A percentile compares a stretch with the other conserved stretches of the same genome.
These are phyloP conservation scores for Diaporthe citrichinensis DNA, from an alignment of 2,329 filamentous ascomycete species.

Conservation along the genomic window DNA sequence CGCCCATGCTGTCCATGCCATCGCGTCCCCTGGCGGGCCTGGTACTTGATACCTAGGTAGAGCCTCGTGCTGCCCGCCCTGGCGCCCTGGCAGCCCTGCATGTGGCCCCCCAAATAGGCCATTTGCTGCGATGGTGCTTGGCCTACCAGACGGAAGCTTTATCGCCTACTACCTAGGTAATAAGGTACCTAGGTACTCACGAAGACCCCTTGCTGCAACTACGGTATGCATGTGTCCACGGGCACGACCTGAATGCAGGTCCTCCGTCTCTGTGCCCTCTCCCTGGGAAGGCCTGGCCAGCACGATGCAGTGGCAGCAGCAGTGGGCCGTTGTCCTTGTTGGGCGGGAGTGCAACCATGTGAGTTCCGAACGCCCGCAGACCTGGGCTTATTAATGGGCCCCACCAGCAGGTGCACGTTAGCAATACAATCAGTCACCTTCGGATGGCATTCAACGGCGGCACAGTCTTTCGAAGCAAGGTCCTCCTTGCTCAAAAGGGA, in stretches of 20 bases:
- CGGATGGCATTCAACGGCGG: neutral
- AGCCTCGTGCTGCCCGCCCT: neutral
- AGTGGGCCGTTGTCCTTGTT: neutral
- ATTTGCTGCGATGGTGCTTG: neutral
- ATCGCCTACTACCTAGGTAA: no score
- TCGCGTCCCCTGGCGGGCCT: neutral
- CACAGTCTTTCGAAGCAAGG: neutral
- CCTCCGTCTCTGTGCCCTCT: neutral
- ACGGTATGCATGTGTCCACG: neutral
- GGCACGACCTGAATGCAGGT: neutral
- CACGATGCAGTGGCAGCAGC: slow-evolving; percentile 18
- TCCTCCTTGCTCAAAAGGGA: neutral
- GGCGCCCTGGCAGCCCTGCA: neutral
- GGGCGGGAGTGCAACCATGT: slow-evolving; percentile 6
- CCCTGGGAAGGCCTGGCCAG: neutral
- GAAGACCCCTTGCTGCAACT: neutral
- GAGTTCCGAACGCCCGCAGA: slow-evolving; percentile 15
- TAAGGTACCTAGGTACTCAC: no score
- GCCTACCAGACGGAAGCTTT: neutral
- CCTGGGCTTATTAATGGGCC: no score
- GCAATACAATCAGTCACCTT: neutral
- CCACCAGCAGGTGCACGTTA: neutral
- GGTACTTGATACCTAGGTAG: neutral
- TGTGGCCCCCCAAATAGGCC: neutral
- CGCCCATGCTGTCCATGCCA: neutral